Base-by-base conservation (phyloP, 228 moss, liverwort and hornwort genomes). In the Sphagnum magellanicum region DNA sequence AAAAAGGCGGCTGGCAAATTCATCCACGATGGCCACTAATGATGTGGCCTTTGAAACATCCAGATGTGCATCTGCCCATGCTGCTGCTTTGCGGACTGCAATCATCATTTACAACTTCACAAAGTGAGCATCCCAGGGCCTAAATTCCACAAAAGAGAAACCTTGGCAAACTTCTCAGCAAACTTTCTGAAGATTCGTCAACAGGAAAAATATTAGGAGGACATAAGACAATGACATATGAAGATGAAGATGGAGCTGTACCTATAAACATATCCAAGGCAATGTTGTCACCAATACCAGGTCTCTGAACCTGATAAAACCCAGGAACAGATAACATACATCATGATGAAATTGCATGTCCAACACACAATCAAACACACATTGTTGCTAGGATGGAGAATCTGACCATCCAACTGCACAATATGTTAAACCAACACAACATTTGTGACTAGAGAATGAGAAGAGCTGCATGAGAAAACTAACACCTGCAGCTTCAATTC, bases 261-360 rank as follows among this genome's bases (percentile, higher is more conserved):
- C 88, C 88, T 71, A 88, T 68, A 67, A 88, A 88, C 85, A 88
- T 88, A 73, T 88, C 88, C 74, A 85, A 60, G 69, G 88, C 88
- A 78, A 88, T 88, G 64, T 68, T 88, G 74, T 88, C 88, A 80
- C 88, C 88, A 57, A 88, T 88, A 69, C 88, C 88, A 49, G 88
- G 88, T 80, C 85, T 78, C 70, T 88, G 88, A 64, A 88, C 88
- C 88, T 88, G 76, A 48, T 51, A 67, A 63, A 60, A 68, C 11
- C 53, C 32, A 57, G n/a, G 17, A 32, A 47, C 17, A 63, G 16
- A 49, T 7, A 50, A 50, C 32, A 66, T 48, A 49, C 32, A 32
- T 32, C 32, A 32, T 32, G 32, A 32, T 3, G 59, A 11, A 11
- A 59, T 15, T 11, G 59, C 59, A 59, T 11, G 15, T 11, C 59